Evolutionary conservation across 2,329 filamentous ascomycete species (phyloP).

Genomic region (Verticillium longisporum): DNA sequence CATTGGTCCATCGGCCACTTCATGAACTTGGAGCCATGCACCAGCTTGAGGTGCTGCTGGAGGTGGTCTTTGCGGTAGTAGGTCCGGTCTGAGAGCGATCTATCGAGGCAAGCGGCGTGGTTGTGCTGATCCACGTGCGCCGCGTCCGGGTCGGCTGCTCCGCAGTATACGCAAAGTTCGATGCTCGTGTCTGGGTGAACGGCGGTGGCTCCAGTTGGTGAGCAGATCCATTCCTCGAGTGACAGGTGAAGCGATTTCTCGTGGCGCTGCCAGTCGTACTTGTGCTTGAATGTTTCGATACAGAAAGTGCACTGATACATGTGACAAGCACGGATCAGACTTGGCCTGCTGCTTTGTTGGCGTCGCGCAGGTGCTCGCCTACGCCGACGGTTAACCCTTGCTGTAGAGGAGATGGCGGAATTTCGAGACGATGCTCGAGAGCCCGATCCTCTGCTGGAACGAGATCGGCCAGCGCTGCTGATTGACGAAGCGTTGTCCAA

Average conservation of each 20-base stretch:
- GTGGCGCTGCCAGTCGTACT: constrained; percentile 42
- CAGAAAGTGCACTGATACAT: constrained; percentile 39
- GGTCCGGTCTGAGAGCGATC: constrained; percentile 32
- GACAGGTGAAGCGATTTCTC: constrained; percentile 40
- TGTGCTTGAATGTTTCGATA: constrained; percentile 35
- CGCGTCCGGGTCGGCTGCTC: constrained; percentile 18
- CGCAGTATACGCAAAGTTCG: constrained; percentile 30
- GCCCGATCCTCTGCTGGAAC: constrained; percentile 4
- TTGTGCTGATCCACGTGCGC: constrained; percentile 29
- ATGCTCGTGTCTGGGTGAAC: constrained; percentile 34
- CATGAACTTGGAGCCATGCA: constrained; percentile 31
- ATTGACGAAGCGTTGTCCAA: constrained; percentile 8
- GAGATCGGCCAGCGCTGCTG: constrained; percentile 8
- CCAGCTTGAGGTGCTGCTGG: constrained; percentile 32
- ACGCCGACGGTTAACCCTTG: neutral
- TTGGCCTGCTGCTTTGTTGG: neutral
- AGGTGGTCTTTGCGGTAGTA: constrained; percentile 38
- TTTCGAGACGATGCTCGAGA: constrained; percentile 19
- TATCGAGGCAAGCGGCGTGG: constrained; percentile 42
- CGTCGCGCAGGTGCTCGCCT: constrained; percentile 2
- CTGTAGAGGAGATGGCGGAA: constrained; percentile 14
- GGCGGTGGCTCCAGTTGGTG: constrained; percentile 25
- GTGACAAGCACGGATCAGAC: constrained; percentile 1
- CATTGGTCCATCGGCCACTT: constrained; percentile 36
- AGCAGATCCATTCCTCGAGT: constrained; percentile 39